These are phyloP conservation scores for Seiridium unicorne DNA, from an alignment of 2,329 filamentous ascomycete species.

Conservation along the genomic window DNA sequence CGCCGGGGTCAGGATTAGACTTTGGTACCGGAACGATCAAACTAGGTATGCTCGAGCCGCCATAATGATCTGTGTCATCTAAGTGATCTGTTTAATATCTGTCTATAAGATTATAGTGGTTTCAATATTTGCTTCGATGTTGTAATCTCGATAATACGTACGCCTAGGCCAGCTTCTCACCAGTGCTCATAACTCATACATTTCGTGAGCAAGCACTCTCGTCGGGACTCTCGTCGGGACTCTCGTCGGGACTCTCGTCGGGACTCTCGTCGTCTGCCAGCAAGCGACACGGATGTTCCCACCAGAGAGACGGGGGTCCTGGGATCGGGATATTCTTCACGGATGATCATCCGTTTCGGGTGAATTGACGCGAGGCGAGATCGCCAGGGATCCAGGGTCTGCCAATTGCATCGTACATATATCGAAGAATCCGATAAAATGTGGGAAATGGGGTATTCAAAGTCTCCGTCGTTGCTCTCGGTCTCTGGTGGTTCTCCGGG, in stretches of 20 bases:
- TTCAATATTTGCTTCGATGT: too few species aligned
- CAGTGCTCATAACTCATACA: too few species aligned
- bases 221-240: neutral
- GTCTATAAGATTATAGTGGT: neutral
- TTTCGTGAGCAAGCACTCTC: too few species aligned
- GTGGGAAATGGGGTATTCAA: neutral
- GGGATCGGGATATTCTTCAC: neutral
- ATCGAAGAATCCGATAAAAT: conserved; percentile 1
- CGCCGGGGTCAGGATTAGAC: neutral
- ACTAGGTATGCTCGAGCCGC: neutral
- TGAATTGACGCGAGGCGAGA: conserved; percentile 3
- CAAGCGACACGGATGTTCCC: neutral
- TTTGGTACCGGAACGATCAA: neutral
- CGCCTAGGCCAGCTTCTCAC: too few species aligned
- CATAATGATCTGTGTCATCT: neutral
- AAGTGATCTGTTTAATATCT: neutral
- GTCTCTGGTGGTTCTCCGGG: too few species aligned
- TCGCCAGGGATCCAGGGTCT: neutral
- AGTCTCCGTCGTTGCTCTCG: neutral
- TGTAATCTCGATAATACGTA: too few species aligned
- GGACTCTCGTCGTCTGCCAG: neutral
- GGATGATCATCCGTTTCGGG: conserved; percentile 1
- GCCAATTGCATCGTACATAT: conserved; percentile 1
- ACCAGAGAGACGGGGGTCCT: neutral
- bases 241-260: neutral